phyloP scores from a whole-genome alignment of 345 rosid species.

The Tarenaya hassleriana region DNA sequence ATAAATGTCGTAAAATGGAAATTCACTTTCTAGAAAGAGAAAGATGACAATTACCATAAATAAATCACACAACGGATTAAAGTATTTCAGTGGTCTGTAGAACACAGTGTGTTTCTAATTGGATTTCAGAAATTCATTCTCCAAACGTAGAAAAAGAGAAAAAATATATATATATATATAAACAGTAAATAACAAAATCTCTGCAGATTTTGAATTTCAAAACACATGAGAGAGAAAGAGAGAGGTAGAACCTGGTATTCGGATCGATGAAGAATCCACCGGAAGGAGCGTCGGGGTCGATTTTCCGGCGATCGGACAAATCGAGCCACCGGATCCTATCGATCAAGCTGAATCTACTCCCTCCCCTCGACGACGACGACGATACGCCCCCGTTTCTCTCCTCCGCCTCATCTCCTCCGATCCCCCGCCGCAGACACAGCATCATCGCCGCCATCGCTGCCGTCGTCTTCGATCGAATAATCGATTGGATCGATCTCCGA shows the following conservation, averaged over 20 bases:
- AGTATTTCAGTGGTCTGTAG: neutral
- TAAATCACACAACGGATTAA: too few species aligned
- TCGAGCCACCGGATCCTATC: conserved; percentile 39
- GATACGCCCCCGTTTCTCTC: conserved; percentile 42
- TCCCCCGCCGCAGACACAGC: conserved; percentile 25
- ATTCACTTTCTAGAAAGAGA: too few species aligned
- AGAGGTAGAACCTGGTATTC: conserved; percentile 47
- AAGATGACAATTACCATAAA: neutral
- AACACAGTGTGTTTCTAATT: too few species aligned
- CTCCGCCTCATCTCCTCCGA: conserved; percentile 27
- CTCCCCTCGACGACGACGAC: too few species aligned
- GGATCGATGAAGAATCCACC: conserved; percentile 53
- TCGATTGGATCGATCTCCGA: neutral
- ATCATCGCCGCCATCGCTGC: conserved; percentile 5
- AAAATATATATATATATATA: too few species aligned
- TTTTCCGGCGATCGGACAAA: conserved; percentile 20
- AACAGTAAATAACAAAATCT: neutral
- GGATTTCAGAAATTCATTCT: neutral
- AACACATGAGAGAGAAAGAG: neutral
- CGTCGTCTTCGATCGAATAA: neutral
- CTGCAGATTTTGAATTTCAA: neutral
- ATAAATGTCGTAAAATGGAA: neutral
- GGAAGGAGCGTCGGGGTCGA: conserved; percentile 35
- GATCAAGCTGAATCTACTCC: conserved; percentile 42
- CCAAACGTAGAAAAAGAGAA: too few species aligned